phyloP scores from a whole-genome alignment of 2,329 filamentous ascomycete genomes.

The Clarireedia homoeocarpa region DNA sequence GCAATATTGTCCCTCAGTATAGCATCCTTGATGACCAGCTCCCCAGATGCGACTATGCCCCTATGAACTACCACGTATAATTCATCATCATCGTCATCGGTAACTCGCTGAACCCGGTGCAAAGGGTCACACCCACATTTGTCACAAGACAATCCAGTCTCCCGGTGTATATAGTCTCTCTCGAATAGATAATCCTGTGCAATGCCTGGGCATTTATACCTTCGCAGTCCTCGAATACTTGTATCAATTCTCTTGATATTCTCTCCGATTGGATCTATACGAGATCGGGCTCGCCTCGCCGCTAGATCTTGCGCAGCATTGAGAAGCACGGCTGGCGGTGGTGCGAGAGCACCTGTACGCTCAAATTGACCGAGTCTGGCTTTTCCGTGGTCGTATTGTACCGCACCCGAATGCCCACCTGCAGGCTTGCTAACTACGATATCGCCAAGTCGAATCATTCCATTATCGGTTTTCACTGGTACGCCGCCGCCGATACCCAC shows the following conservation, averaged over 20 bases:
- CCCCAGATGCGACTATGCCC: constrained; percentile 25
- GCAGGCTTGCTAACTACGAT: constrained; percentile 8
- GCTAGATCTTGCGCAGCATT: neutral
- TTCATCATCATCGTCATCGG: neutral
- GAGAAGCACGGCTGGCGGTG: neutral
- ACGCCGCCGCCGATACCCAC: constrained; percentile 34
- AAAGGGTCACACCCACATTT: neutral
- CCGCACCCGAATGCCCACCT: constrained; percentile 2
- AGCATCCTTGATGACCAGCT: constrained; percentile 28
- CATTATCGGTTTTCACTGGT: constrained; percentile 6
- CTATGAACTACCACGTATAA: constrained; percentile 34
- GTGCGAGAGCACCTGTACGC: neutral
- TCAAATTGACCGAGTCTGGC: neutral
- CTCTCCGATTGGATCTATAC: neutral
- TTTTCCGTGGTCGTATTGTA: constrained; percentile 15
- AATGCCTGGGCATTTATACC: neutral
- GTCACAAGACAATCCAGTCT: neutral
- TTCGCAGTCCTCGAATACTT: constrained; percentile 1
- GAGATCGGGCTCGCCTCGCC: neutral
- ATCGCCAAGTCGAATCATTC: constrained; percentile 7
- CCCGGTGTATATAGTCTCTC: neutral
- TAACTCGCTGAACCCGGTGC: neutral
- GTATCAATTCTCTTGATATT: neutral
- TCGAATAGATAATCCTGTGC: neutral
- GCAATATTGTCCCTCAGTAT: constrained; percentile 21